These are phyloP conservation scores for Synchytrium microbalum DNA, from an alignment of 371 early-diverging fungal species.

Conservation along the genomic window DNA sequence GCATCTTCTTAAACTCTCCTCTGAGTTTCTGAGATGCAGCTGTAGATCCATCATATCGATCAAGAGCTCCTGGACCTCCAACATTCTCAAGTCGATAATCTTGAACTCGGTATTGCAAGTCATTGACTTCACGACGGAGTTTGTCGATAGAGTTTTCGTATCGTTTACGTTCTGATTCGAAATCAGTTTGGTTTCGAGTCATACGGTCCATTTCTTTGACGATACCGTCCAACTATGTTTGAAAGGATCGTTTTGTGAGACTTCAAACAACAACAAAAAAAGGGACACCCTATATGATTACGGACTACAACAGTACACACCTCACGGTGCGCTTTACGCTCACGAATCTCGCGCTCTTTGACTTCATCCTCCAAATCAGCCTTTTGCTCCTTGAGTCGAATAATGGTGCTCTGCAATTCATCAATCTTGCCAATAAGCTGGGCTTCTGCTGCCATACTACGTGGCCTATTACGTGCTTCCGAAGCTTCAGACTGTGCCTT, in stretches of 20 bases:
- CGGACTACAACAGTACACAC: slow-evolving; percentile 21
- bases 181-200: slow-evolving; percentile 12
- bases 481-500: background rate
- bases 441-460: background rate
- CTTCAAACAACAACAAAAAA: background rate
- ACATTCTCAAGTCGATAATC: slow-evolving; percentile 11
- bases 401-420: background rate
- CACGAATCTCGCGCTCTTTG: background rate
- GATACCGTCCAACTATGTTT: background rate
- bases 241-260: slow-evolving; percentile 1
- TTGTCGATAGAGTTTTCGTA: slow-evolving; percentile 12
- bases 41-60: slow-evolving; percentile 12
- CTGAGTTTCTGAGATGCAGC: slow-evolving; percentile 18
- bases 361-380: slow-evolving; percentile 8
- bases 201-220: slow-evolving; percentile 3
- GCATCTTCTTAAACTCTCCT: slow-evolving; percentile 25
- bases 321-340: background rate
- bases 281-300: slow-evolving; percentile 18
- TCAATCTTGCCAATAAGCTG: background rate
- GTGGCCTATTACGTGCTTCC: background rate
- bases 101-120: slow-evolving; percentile 15
- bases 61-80: slow-evolving; percentile 6
- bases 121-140: slow-evolving; percentile 16
- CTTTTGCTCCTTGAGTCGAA: slow-evolving; percentile 2
- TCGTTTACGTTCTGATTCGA: slow-evolving; percentile 19